phyloP scores from a whole-genome alignment of 805 yeast genomes.

The Lipomyces mesembrius region DNA sequence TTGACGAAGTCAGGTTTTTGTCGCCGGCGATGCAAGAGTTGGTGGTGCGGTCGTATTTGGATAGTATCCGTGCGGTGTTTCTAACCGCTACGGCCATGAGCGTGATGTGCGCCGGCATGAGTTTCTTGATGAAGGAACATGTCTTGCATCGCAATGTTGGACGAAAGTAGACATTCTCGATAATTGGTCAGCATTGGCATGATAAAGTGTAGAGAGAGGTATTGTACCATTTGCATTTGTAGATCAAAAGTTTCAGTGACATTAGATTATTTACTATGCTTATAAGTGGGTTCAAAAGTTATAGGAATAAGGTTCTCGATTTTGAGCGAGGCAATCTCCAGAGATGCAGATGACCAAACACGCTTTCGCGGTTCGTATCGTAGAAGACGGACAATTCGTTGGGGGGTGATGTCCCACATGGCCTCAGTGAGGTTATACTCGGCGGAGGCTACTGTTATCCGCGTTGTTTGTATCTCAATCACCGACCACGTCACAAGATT shows the following conservation, averaged over 20 bases:
- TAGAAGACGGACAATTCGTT: too few relatives aligned
- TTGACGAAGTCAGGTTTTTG: constrained; percentile 21
- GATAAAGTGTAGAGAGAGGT: background rate
- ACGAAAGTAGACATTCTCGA: constrained; percentile 9
- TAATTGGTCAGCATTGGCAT: background rate
- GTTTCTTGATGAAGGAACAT: constrained; percentile 35
- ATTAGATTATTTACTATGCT: too few relatives aligned
- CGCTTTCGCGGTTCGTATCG: too few relatives aligned
- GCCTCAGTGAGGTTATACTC: too few relatives aligned
- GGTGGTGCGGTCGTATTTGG: constrained; percentile 26
- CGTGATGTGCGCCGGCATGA: constrained; percentile 22
- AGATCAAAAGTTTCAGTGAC: background rate
- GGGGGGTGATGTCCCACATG: too few relatives aligned
- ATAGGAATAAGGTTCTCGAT: too few relatives aligned
- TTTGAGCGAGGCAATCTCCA: too few relatives aligned
- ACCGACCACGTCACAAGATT: too few relatives aligned
- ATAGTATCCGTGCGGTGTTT: constrained; percentile 28
- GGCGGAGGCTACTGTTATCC: too few relatives aligned
- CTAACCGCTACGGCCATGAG: constrained; percentile 21
- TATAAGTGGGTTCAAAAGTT: too few relatives aligned
- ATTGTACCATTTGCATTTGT: background rate
- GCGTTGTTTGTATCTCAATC: too few relatives aligned
- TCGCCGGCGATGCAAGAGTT: constrained; percentile 24
- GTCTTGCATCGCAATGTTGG: constrained; percentile 28
- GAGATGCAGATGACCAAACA: too few relatives aligned